Evolutionary conservation across 345 rosid genomes (phyloP).

Genomic region (Acer campestre): DNA sequence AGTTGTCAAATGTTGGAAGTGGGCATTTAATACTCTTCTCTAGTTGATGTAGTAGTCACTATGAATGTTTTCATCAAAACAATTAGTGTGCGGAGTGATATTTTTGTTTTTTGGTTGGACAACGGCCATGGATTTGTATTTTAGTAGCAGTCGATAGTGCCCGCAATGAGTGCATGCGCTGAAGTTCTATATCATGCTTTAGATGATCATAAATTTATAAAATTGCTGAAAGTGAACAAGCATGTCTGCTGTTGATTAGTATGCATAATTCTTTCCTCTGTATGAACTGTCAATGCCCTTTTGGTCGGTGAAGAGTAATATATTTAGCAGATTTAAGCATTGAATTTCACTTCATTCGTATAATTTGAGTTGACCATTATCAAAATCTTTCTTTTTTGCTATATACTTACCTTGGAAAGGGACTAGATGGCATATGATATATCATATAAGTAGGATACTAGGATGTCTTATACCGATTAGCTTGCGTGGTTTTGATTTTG

Average conservation of each 20-base stretch:
- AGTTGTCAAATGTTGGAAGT: conserved; percentile 4
- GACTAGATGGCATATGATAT: neutral
- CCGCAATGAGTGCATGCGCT: neutral
- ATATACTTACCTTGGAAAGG: neutral
- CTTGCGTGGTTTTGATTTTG: neutral
- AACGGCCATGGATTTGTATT: neutral
- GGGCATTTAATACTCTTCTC: neutral
- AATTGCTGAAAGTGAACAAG: neutral
- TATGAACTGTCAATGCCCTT: neutral
- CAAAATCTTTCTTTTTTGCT: neutral
- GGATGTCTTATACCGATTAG: neutral
- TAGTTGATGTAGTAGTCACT: neutral
- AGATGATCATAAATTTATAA: neutral
- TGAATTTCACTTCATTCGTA: neutral
- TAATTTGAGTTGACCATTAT: neutral
- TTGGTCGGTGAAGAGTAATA: neutral
- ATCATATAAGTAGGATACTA: neutral
- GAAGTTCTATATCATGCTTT: too few species aligned
- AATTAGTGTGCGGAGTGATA: neutral
- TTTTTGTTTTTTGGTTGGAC: neutral
- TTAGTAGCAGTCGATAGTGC: neutral
- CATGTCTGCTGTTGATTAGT: neutral
- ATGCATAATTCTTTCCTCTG: neutral
- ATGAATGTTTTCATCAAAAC: neutral
- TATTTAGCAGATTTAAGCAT: neutral